These are phyloP conservation scores for Sphaerostilbella broomeana DNA, from an alignment of 2,329 filamentous ascomycete species.

Conservation along the genomic window DNA sequence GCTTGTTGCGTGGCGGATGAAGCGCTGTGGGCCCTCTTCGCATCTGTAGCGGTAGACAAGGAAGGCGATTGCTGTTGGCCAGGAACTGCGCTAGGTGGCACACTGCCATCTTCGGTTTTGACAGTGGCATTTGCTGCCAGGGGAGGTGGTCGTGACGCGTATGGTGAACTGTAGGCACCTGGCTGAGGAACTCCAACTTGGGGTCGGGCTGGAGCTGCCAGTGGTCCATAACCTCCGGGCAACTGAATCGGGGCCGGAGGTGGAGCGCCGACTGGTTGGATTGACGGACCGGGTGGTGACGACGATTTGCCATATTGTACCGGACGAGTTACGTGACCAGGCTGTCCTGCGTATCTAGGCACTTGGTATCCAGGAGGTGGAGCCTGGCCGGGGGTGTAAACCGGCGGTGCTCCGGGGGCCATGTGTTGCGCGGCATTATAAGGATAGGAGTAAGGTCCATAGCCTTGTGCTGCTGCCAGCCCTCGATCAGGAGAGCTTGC, in stretches of 20 bases:
- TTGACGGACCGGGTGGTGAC: constrained; percentile 20
- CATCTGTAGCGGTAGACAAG: constrained; percentile 12
- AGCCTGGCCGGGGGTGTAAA: constrained; percentile 30
- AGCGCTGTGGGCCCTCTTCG: constrained; percentile 17
- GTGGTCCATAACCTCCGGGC: constrained; percentile 29
- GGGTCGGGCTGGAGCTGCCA: constrained; percentile 30
- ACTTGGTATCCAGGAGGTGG: constrained; percentile 29
- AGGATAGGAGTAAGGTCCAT: constrained; percentile 31
- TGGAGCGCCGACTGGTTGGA: constrained; percentile 21
- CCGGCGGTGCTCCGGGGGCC: constrained; percentile 24
- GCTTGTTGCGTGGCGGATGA: constrained; percentile 13
- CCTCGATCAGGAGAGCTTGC: constrained; percentile 45
- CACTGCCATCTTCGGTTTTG: constrained; percentile 26
- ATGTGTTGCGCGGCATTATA: constrained; percentile 31
- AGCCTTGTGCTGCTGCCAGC: constrained; percentile 32
- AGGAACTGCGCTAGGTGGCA: constrained; percentile 12
- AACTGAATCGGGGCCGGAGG: constrained; percentile 30
- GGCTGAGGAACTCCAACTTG: constrained; percentile 26
- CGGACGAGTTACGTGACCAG: constrained; percentile 24
- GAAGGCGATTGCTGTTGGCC: constrained; percentile 10
- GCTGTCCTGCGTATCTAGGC: constrained; percentile 27
- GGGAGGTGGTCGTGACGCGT: constrained; percentile 29
- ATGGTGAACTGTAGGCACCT: constrained; percentile 32
- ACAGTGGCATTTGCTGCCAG: constrained; percentile 20
- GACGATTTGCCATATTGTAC: constrained; percentile 25